phyloP scores from a whole-genome alignment of 2,329 filamentous ascomycete species.

The Sphaerulina musiva region DNA sequence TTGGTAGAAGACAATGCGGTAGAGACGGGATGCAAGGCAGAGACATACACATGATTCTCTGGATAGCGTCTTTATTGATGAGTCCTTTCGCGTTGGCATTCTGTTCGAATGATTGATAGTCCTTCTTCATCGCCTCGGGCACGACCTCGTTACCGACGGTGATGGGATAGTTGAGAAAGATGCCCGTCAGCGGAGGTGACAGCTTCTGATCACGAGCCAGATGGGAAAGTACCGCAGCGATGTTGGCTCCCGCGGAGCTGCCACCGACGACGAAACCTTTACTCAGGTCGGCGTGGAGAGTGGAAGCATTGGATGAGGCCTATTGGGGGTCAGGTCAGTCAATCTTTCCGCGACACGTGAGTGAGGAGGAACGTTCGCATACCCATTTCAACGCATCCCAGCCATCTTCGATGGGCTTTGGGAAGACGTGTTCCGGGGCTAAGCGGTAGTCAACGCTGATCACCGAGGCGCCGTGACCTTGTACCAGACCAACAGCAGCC shows the following conservation, averaged over 20 bases:
- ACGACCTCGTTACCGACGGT: slow-evolving; percentile 33
- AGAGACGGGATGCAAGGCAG: not conserved
- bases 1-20: not conserved
- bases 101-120: slow-evolving; percentile 40
- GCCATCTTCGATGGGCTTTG: slow-evolving; percentile 56
- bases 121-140: slow-evolving; percentile 34
- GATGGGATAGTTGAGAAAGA: slow-evolving; percentile 39
- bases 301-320: slow-evolving; percentile 37
- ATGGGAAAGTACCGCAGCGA: slow-evolving; percentile 37
- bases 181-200: slow-evolving; percentile 41
- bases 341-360: not conserved
- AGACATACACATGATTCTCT: not conserved
- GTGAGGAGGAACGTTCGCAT: slow-evolving; percentile 26
- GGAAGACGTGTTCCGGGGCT: slow-evolving; percentile 56
- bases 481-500: slow-evolving; percentile 35
- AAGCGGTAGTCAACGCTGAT: slow-evolving; percentile 56
- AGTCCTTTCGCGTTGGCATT: slow-evolving; percentile 33
- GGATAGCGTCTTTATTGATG: slow-evolving; percentile 34
- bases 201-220: slow-evolving; percentile 38
- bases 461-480: slow-evolving; percentile 51
- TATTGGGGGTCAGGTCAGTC: slow-evolving; percentile 8
- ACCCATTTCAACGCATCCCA: slow-evolving; percentile 57
- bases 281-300: slow-evolving; percentile 37
- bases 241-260: slow-evolving; percentile 42
- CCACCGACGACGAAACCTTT: slow-evolving; percentile 46